Conservation (phyloP, 257 asterid genomes). For the Solanum ossicruentum region DNA sequence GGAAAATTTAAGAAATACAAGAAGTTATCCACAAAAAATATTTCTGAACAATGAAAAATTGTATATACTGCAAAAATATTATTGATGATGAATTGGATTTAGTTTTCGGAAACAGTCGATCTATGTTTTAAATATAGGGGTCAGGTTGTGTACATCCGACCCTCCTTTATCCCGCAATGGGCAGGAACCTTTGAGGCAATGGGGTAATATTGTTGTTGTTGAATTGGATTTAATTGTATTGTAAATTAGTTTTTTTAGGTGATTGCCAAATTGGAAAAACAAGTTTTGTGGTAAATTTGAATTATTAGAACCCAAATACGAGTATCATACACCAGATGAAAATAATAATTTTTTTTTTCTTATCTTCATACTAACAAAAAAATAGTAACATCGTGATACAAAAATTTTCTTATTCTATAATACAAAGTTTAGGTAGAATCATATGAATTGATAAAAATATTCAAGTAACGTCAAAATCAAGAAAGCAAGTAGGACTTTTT, state of each 20-base stretch:
- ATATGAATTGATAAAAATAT: neutral
- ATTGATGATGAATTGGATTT: slow-evolving; percentile 48
- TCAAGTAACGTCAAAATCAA: neutral
- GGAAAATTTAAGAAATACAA: slow-evolving; percentile 29
- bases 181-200: too few species aligned
- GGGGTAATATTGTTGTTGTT: neutral
- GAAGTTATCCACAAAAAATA: neutral
- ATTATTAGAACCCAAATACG: neutral
- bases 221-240: slow-evolving; percentile 75
- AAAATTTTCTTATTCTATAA: neutral
- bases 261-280: too few species aligned
- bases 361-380: neutral
- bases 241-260: slow-evolving; percentile 75
- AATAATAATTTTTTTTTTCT: neutral
- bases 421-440: neutral
- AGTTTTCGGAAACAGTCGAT: too few species aligned
- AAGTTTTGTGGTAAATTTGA: neutral
- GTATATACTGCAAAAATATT: slow-evolving; percentile 7
- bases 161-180: too few species aligned
- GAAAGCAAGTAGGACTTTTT: slow-evolving; percentile 28
- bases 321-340: too few species aligned
- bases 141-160: too few species aligned
- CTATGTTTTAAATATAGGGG: too few species aligned
- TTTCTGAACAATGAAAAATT: neutral
- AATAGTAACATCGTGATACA: neutral